phyloP scores from a whole-genome alignment of 2,329 filamentous ascomycete species.

The Ascochyta viciae-villosae region DNA sequence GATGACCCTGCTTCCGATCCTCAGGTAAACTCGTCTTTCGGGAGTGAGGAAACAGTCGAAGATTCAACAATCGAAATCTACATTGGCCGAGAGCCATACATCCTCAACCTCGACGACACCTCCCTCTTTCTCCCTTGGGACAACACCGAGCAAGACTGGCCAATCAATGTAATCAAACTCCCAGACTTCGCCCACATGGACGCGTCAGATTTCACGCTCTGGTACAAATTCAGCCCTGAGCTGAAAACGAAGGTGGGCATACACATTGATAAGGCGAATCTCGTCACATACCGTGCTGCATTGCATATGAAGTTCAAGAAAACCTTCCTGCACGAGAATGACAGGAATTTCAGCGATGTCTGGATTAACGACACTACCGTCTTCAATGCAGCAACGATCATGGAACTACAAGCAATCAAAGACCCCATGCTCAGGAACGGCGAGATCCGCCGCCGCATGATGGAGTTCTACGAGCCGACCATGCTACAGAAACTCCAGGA shows the following conservation, averaged over 20 bases:
- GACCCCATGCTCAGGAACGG: not conserved
- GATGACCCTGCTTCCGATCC: not conserved
- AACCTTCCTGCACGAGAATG: not conserved
- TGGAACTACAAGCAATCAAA: not conserved
- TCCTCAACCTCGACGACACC: not conserved
- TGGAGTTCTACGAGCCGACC: not conserved
- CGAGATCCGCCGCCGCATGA: not conserved
- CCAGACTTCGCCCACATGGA: not conserved
- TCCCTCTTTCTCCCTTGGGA: not conserved
- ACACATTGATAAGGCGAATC: not conserved
- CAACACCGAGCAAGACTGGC: not conserved
- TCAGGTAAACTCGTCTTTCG: not conserved
- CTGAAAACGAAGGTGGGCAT: not conserved
- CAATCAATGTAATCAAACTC: not conserved
- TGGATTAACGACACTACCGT: not conserved
- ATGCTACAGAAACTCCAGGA: not conserved
- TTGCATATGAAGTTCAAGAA: not conserved
- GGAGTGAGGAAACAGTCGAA: not conserved
- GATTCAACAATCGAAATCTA: not conserved
- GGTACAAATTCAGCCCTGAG: not conserved
- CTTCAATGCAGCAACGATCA: not conserved
- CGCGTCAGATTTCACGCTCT: not conserved
- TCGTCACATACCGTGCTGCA: not conserved
- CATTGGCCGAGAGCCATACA: not conserved
- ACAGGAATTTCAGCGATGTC: too few relatives aligned